Evolutionary conservation across 1,139 yeast genomes (phyloP), one percentile per base, ranked within the genome.

Genomic region (Schwanniomyces etchellsii): DNA sequence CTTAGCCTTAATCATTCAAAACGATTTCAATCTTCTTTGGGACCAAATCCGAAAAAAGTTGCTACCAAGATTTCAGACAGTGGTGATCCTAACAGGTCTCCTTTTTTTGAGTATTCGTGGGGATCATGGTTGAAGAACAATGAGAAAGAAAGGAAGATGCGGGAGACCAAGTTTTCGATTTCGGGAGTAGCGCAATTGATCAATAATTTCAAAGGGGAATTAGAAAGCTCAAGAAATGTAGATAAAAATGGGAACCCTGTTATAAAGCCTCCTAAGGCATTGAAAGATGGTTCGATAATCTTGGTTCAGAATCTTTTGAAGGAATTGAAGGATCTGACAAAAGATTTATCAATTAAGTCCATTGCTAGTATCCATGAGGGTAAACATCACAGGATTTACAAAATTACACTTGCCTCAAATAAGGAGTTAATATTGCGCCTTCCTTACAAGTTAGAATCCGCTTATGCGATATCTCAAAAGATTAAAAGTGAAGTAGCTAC

Each of bases 401-500:
- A 80, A 48, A 61, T 86, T 21, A 74, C 75, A 14, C 64, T 88
- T 35, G 70, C 73, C 35, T 72, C 80, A 30, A 79, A 69, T 5
- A 78, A 75, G 42, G 60, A 72, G 9, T 77, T 82, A 41, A 75
- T 85, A 14, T 68, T 91, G 52, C 74, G 97, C 55, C 74, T 91
- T 34, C 97, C 98, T 10, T 91, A 91, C 53, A 74, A 81, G 28
- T 61, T 80, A 35, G 83, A 70, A 33, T 71, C 83, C 14, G 77
- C 74, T 35, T 73, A 69, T 39, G 76, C 82, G 34, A 73, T 82
- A 33, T 63, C 74, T 28, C 67, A 76, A 39, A 79, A 85, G 42
- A 67, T 91, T 48, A 80, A 81, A 53, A 78, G 91, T 54, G 98
- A 91, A 57, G 96, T 81, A 28, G 98, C 98, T 14, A 89, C 97